These are phyloP conservation scores for Lachancea dasiensis DNA, from an alignment of 805 yeast species.

Conservation along the genomic window DNA sequence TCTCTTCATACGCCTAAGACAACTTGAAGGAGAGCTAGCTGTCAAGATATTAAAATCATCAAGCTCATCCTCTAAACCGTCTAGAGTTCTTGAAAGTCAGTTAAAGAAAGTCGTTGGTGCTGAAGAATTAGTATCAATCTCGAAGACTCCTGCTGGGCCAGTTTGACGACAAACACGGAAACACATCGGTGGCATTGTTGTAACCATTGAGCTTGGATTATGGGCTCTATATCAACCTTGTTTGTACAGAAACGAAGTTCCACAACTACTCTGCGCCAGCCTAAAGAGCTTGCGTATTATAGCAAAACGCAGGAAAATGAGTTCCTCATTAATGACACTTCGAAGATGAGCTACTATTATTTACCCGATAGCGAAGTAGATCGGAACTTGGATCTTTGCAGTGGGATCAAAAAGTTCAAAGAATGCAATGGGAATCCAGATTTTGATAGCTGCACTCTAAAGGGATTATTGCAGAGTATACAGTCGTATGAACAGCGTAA, in stretches of 20 bases:
- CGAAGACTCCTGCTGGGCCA: too few species aligned
- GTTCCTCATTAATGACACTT: conserved; percentile 43
- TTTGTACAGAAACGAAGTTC: conserved; percentile 43
- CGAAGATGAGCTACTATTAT: conserved; percentile 65
- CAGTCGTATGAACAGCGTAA: conserved; percentile 46
- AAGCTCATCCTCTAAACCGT: too few species aligned
- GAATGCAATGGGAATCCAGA: conserved; percentile 48
- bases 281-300: conserved; percentile 70
- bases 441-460: conserved; percentile 35
- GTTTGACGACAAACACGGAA: too few species aligned
- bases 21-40: not conserved
- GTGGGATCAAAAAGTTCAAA: conserved; percentile 58
- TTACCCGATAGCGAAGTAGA: conserved; percentile 69
- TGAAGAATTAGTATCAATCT: too few species aligned
- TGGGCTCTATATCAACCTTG: conserved; percentile 28
- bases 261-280: conserved; percentile 72
- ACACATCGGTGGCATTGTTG: too few species aligned
- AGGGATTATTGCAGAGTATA: conserved; percentile 52
- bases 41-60: conserved; percentile 33
- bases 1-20: conserved; percentile 3
- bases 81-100: too few species aligned
- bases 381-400: conserved; percentile 53
- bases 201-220: conserved; percentile 8
- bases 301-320: conserved; percentile 56
- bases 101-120: too few species aligned